Percentiles rank a stretch among this genome's conserved stretches.
These are phyloP conservation scores for Didymella segeticola DNA, from an alignment of 2,329 filamentous ascomycete genomes.

Conservation along the genomic window DNA sequence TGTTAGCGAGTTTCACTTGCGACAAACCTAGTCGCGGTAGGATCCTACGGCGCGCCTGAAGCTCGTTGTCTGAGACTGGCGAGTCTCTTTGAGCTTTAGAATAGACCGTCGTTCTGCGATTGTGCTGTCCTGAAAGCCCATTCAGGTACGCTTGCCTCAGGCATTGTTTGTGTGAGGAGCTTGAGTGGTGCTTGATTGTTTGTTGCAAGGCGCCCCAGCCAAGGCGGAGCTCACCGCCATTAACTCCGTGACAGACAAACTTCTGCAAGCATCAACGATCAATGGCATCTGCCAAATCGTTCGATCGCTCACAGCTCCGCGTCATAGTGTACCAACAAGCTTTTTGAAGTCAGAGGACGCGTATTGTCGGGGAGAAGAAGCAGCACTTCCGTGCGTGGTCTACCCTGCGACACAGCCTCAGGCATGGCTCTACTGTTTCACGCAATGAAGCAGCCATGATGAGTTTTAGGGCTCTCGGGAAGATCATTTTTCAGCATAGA, in stretches of 20 bases:
- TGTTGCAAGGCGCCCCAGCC: constrained; percentile 4
- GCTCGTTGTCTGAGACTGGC: constrained; percentile 11
- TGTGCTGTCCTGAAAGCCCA: not conserved
- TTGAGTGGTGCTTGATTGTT: not conserved
- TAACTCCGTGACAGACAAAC: not conserved
- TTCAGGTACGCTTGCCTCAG: not conserved
- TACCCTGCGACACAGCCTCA: not conserved
- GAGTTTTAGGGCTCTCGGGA: not conserved
- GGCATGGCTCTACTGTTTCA: not conserved
- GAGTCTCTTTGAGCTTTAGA: not conserved
- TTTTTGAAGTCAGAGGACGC: not conserved
- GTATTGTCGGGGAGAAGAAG: not conserved
- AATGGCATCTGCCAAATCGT: not conserved
- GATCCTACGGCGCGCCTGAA: constrained; percentile 14
- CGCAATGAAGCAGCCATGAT: not conserved
- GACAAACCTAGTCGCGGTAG: constrained; percentile 12
- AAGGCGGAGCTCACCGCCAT: constrained; percentile 8
- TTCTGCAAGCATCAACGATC: not conserved
- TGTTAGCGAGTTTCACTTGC: constrained; percentile 16
- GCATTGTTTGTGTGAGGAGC: constrained; percentile 2
- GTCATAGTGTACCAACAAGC: constrained; percentile 1
- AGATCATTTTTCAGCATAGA: not conserved
- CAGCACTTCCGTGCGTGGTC: not conserved
- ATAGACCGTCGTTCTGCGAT: not conserved
- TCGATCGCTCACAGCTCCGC: not conserved